Percentiles rank a stretch among this genome's conserved stretches.
Evolutionary conservation across 306 rosid species (phyloP).

Genomic region (Cucurbita argyrosperma): DNA sequence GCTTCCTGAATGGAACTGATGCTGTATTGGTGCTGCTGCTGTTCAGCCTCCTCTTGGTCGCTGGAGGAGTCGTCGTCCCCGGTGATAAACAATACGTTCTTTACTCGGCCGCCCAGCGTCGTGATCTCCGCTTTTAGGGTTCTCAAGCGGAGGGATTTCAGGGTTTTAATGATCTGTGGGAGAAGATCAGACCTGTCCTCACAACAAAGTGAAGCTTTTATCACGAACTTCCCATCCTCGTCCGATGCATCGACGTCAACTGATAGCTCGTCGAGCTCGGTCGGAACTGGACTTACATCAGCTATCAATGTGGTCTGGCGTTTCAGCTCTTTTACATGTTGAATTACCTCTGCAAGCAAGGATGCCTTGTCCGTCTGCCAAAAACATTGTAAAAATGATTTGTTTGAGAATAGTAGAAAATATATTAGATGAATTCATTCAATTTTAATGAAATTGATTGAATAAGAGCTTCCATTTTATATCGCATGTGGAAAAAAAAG

Average conservation of each 20-base stretch:
- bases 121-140: constrained; percentile 81
- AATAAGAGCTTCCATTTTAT: too few relatives aligned
- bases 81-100: constrained; percentile 61
- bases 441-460: not conserved
- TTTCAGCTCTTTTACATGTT: constrained; percentile 78
- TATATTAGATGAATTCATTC: not conserved
- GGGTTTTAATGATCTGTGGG: constrained; percentile 62
- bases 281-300: constrained; percentile 61
- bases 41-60: constrained; percentile 5
- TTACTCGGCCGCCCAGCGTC: constrained; percentile 62
- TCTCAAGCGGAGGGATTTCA: constrained; percentile 43
- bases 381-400: not conserved
- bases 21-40: constrained; percentile 31
- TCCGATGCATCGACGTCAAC: constrained; percentile 59
- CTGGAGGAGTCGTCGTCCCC: constrained; percentile 34
- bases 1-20: constrained; percentile 72
- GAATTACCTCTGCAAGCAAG: constrained; percentile 68
- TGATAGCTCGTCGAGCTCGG: constrained; percentile 54
- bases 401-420: not conserved
- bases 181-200: constrained; percentile 77
- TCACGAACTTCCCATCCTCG: constrained; percentile 60
- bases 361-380: constrained; percentile 85
- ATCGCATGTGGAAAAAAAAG: too few relatives aligned
- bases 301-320: constrained; percentile 61
- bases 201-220: constrained; percentile 75